Conservation (phyloP, 495 filamentous ascomycete species). For the Tuber melanosporum region DNA sequence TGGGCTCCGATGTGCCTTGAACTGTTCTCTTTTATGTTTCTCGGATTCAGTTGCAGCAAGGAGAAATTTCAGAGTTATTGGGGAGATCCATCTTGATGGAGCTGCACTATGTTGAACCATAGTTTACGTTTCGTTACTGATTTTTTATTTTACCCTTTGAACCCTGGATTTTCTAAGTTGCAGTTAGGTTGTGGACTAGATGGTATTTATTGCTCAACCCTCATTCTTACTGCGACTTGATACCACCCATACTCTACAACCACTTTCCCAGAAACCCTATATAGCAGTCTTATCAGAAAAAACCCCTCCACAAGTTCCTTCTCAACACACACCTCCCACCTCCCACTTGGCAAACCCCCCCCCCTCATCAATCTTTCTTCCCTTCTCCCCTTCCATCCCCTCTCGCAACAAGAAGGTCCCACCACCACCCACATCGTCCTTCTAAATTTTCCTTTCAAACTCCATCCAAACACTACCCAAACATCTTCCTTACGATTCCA, state of each 20-base stretch:
- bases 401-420: background rate
- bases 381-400: background rate
- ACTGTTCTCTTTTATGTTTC: background rate
- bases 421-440: background rate
- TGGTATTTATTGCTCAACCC: background rate
- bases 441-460: background rate
- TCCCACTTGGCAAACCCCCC: background rate
- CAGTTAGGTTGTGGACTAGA: background rate
- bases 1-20: background rate
- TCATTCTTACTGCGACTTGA: background rate
- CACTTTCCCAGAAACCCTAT: background rate
- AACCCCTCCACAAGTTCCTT: background rate
- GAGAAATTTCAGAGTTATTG: background rate
- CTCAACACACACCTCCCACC: background rate
- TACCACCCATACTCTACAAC: background rate
- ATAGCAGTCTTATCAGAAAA: background rate
- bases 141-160: background rate
- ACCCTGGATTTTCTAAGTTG: background rate
- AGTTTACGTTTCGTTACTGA: background rate
- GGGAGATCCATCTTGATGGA: background rate
- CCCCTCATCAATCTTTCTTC: background rate
- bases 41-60: background rate
- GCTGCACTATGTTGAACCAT: background rate
- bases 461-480: background rate
- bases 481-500: background rate